A percentile compares a stretch with the other conserved stretches of the same genome.
Conservation (phyloP, 345 rosid species). For the Trapa incisa region DNA sequence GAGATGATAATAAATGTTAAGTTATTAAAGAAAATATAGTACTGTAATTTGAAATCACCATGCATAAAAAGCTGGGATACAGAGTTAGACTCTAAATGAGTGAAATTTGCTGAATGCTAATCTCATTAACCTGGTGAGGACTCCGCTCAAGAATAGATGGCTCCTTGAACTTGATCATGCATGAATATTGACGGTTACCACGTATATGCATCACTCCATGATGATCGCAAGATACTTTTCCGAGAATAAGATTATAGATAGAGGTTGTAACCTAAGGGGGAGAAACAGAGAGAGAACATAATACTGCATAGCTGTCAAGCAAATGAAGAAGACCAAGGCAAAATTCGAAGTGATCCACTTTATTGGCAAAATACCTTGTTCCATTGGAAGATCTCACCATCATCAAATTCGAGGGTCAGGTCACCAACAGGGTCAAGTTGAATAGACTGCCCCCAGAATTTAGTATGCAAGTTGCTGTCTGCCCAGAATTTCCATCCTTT, state of each 20-base stretch:
- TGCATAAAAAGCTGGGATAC: neutral
- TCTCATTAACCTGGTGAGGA: conserved; percentile 65
- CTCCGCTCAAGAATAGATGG: conserved; percentile 84
- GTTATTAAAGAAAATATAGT: neutral
- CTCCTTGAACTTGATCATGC: conserved; percentile 89
- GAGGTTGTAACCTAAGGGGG: conserved; percentile 65
- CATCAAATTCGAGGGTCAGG: conserved; percentile 82
- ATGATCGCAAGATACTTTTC: conserved; percentile 82
- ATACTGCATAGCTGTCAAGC: neutral
- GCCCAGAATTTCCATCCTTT: conserved; percentile 98
- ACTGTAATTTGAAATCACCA: neutral
- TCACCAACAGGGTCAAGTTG: conserved; percentile 94
- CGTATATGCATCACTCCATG: conserved; percentile 82
- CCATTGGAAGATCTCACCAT: conserved; percentile 93
- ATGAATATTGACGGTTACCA: conserved; percentile 70
- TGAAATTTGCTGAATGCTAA: neutral
- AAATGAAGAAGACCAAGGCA: neutral
- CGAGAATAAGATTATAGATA: conserved; percentile 83
- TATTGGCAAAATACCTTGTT: conserved; percentile 50
- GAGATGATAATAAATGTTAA: neutral
- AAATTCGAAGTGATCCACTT: neutral
- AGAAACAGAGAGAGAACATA: conserved; percentile 5
- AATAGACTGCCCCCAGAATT: conserved; percentile 97
- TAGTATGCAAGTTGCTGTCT: conserved; percentile 80
- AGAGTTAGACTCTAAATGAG: neutral